Conservation (phyloP, 176 grass and related monocot species). For the Rhynchospora tenuis region DNA sequence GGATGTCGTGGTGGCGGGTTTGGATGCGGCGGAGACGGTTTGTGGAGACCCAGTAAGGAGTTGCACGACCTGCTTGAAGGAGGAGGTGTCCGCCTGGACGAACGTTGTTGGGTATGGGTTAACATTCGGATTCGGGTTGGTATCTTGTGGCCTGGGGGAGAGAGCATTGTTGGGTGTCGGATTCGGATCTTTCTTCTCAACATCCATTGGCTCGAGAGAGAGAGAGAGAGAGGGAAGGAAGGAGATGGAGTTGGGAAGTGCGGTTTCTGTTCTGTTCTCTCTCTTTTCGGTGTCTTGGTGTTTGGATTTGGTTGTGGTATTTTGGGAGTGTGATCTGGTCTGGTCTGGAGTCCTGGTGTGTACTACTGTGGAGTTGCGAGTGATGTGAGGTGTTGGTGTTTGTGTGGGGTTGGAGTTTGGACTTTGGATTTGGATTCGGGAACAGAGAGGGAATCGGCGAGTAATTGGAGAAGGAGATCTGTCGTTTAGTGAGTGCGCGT, state of each 20-base stretch:
- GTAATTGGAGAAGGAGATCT: constrained; percentile 11
- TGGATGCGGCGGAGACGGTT: constrained; percentile 16
- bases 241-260: background rate
- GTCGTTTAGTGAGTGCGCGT: background rate
- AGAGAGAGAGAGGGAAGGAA: background rate
- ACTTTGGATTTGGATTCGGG: background rate
- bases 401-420: background rate
- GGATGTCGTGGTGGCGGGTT: background rate
- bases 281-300: background rate
- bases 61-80: constrained; percentile 88
- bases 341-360: background rate
- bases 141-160: background rate
- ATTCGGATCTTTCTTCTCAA: background rate
- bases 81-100: constrained; percentile 66
- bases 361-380: background rate
- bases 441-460: constrained; percentile 1
- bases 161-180: background rate
- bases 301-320: background rate
- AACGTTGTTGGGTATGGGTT: constrained; percentile 77
- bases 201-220: background rate
- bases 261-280: background rate
- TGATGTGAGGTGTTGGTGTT: background rate
- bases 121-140: constrained; percentile 11
- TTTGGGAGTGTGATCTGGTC: background rate
- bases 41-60: constrained; percentile 62